Percentiles rank a stretch among this genome's conserved stretches.
Evolutionary conservation across 345 rosid genomes (phyloP).

Genomic region (Microthlaspi erraticum): DNA sequence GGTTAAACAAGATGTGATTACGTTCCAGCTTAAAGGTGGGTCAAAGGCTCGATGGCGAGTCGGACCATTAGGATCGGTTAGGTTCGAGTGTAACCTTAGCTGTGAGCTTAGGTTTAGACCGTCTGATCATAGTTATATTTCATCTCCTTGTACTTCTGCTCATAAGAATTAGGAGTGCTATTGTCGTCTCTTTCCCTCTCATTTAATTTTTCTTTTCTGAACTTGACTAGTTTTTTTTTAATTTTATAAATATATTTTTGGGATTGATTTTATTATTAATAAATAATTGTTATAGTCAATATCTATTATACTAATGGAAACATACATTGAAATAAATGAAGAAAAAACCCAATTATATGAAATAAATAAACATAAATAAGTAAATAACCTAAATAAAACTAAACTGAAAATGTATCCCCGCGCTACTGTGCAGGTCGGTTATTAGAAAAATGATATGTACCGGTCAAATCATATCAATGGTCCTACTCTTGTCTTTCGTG

Average conservation of each 20-base stretch:
- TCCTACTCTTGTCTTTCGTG: no score
- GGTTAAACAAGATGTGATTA: slow-evolving; percentile 56
- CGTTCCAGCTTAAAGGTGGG: slow-evolving; percentile 68
- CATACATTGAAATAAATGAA: no score
- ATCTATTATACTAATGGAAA: no score
- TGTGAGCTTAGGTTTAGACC: slow-evolving; percentile 70
- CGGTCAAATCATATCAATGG: no score
- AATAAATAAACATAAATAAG: no score
- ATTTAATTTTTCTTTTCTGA: neutral
- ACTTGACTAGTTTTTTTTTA: slow-evolving; percentile 14
- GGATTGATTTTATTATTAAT: neutral
- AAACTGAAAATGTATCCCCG: no score
- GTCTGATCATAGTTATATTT: slow-evolving; percentile 47
- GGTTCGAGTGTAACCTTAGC: slow-evolving; percentile 55
- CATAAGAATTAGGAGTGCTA: slow-evolving; percentile 51
- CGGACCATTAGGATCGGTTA: slow-evolving; percentile 67
- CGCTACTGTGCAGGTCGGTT: no score
- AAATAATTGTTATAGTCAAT: slow-evolving; percentile 1
- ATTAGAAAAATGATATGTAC: no score
- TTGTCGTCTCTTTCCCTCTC: neutral
- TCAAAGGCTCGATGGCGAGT: slow-evolving; percentile 73
- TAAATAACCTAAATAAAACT: no score
- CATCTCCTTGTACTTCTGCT: slow-evolving; percentile 63
- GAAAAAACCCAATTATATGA: no score
- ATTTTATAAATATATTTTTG: slow-evolving; percentile 23